Evolutionary conservation across 2,329 filamentous ascomycete species (phyloP).

Genomic region (Bisporella sp.): DNA sequence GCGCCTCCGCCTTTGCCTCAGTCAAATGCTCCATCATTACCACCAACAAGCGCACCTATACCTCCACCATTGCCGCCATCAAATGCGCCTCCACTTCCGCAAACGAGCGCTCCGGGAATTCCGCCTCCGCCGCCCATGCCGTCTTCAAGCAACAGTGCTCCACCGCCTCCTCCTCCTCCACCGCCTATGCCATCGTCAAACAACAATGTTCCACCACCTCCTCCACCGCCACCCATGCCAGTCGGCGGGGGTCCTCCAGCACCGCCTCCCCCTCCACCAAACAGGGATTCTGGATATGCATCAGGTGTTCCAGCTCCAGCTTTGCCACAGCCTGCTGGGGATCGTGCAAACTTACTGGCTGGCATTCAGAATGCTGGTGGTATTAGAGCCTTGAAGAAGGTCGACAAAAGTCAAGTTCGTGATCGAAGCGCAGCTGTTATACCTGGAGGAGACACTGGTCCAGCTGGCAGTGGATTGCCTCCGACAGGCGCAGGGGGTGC

Average conservation of each 20-base stretch:
- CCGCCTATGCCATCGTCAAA: constrained; percentile 27
- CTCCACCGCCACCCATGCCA: constrained; percentile 40
- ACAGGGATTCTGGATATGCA: constrained; percentile 50
- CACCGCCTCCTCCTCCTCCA: constrained; percentile 28
- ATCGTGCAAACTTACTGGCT: constrained; percentile 56
- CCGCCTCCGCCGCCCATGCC: constrained; percentile 26
- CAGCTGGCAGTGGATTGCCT: constrained; percentile 44
- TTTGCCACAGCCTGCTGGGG: constrained; percentile 35
- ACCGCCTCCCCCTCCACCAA: constrained; percentile 46
- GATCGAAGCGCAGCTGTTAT: constrained; percentile 63
- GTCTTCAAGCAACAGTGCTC: not conserved
- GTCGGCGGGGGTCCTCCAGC: constrained; percentile 38
- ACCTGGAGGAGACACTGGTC: constrained; percentile 44
- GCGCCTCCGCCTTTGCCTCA: constrained; percentile 30
- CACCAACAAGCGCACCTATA: constrained; percentile 32
- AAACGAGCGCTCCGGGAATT: constrained; percentile 21
- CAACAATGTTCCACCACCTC: constrained; percentile 35
- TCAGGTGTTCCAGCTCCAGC: constrained; percentile 47
- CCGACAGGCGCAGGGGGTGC: constrained; percentile 45
- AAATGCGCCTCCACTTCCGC: constrained; percentile 3
- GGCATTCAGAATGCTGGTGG: constrained; percentile 67
- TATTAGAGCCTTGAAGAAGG: constrained; percentile 66
- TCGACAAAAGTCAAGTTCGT: constrained; percentile 61
- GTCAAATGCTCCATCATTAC: constrained; percentile 31
- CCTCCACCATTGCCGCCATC: constrained; percentile 33